These are phyloP conservation scores for Backusella macrospora DNA, from an alignment of 192 early-diverging fungal genomes.

Conservation along the genomic window DNA sequence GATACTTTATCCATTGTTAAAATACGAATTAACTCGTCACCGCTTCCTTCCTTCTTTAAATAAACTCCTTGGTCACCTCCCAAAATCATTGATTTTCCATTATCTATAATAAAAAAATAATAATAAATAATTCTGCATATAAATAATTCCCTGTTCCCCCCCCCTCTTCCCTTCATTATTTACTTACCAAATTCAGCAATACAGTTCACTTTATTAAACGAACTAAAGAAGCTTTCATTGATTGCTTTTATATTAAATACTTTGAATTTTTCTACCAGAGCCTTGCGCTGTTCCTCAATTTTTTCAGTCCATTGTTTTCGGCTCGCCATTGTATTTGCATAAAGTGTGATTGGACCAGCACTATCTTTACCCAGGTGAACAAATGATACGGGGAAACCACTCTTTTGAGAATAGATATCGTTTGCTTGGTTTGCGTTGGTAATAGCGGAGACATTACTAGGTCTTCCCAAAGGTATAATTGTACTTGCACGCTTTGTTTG, in stretches of 20 bases:
- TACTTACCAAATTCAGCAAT: constrained; percentile 48
- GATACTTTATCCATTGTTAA: constrained; percentile 75
- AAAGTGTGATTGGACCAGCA: constrained; percentile 60
- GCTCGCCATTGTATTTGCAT: constrained; percentile 72
- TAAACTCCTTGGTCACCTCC: constrained; percentile 89
- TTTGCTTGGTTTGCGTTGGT: constrained; percentile 18
- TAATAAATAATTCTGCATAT: not conserved
- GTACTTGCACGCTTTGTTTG: constrained; percentile 33
- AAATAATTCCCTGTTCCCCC: not conserved
- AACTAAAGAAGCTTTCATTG: constrained; percentile 50
- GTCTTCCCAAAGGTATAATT: constrained; percentile 36
- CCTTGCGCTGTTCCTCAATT: constrained; percentile 66
- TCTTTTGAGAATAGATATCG: constrained; percentile 49
- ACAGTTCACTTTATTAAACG: constrained; percentile 60
- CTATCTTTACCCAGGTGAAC: constrained; percentile 76
- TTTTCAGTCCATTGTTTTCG: constrained; percentile 82
- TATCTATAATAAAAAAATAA: not conserved
- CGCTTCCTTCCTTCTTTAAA: constrained; percentile 55
- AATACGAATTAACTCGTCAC: constrained; percentile 50
- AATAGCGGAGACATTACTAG: not conserved
- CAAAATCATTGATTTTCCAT: constrained; percentile 68
- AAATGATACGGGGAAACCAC: constrained; percentile 74
- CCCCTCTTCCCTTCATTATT: not conserved
- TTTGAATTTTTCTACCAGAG: constrained; percentile 43
- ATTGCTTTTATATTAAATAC: constrained; percentile 62